Conservation (phyloP, 2,329 filamentous ascomycete genomes). For the Gremmenia infestans region DNA sequence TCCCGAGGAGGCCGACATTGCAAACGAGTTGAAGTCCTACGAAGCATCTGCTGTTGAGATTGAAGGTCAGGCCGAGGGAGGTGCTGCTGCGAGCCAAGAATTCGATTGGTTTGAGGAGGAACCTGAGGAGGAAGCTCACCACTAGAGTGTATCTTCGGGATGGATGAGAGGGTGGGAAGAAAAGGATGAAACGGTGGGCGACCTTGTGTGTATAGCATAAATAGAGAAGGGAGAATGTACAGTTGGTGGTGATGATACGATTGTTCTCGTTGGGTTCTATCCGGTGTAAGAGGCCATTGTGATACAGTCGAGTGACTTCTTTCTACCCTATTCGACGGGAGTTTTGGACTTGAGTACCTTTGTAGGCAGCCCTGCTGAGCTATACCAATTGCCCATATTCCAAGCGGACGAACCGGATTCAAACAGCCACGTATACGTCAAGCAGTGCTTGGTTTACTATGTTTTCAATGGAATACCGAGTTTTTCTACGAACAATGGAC, state of each 20-base stretch:
- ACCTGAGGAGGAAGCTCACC: conserved; percentile 43
- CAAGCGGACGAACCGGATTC: too few species aligned
- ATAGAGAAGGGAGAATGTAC: conserved; percentile 22
- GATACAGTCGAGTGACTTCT: too few species aligned
- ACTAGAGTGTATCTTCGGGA: conserved; percentile 20
- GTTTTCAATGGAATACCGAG: too few species aligned
- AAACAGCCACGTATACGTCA: too few species aligned
- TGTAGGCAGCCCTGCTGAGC: too few species aligned
- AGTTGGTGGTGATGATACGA: conserved; percentile 12
- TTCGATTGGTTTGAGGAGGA: conserved; percentile 83
- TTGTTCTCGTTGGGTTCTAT: too few species aligned
- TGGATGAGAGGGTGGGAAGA: not conserved
- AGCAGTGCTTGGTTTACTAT: too few species aligned
- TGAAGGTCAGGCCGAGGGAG: conserved; percentile 71
- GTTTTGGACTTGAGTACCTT: too few species aligned
- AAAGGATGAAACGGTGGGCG: not conserved
- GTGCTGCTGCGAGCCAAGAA: conserved; percentile 50
- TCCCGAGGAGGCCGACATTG: conserved; percentile 91
- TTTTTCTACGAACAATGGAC: too few species aligned
- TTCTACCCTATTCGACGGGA: too few species aligned
- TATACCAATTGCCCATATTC: too few species aligned
- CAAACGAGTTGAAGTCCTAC: conserved; percentile 88
- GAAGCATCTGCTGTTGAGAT: conserved; percentile 91
- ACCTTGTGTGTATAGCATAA: conserved; percentile 23
- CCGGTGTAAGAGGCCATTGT: too few species aligned